These are phyloP conservation scores for Luvunga scandens DNA, from an alignment of 345 rosid genomes.

Conservation along the genomic window DNA sequence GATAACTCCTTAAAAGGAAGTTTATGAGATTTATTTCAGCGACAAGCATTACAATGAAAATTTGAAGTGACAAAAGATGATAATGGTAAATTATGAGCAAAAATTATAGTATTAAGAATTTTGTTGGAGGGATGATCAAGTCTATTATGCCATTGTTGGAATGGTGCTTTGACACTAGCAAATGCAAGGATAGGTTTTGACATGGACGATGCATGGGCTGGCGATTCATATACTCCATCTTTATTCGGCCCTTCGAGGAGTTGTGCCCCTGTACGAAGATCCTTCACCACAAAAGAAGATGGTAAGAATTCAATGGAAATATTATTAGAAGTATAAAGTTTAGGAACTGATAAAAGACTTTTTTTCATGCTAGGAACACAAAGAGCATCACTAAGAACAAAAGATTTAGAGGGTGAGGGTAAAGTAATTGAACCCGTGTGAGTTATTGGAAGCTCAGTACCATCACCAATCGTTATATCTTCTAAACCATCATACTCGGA, in stretches of 20 bases:
- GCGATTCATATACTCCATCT: neutral
- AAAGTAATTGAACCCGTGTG: neutral
- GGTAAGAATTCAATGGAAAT: neutral
- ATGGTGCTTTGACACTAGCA: neutral
- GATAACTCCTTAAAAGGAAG: neutral
- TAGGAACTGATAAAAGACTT: neutral
- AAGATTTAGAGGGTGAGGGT: neutral
- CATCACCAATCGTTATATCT: neutral
- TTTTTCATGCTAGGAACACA: neutral
- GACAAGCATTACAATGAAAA: neutral
- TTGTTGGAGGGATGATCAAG: neutral
- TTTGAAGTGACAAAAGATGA: neutral
- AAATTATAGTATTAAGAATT: neutral
- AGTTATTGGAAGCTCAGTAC: neutral
- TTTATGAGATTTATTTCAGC: neutral
- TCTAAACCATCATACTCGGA: neutral
- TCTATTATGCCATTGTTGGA: neutral
- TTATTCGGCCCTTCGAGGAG: neutral
- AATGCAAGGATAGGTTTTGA: neutral
- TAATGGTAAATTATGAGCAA: neutral
- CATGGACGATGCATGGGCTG: neutral
- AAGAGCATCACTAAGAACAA: neutral
- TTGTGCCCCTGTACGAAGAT: neutral
- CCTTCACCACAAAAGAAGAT: neutral
- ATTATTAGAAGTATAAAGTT: neutral